phyloP scores from a whole-genome alignment of 129 eudicot species.

The Logfia minima region DNA sequence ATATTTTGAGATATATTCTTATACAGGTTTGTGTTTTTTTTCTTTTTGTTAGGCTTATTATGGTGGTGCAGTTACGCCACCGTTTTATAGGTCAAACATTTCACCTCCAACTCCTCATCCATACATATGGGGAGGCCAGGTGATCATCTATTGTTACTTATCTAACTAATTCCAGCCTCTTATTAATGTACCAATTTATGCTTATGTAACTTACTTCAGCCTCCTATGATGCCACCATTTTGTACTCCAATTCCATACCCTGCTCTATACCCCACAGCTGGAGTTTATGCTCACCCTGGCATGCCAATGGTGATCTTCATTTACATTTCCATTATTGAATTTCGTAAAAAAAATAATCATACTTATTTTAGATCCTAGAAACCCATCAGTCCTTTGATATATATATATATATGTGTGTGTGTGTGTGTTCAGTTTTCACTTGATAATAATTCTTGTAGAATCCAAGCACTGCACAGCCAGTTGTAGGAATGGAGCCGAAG shows the following conservation, averaged over 20 bases:
- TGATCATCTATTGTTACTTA: neutral
- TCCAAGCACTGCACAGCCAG: constrained; percentile 3
- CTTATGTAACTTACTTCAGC: constrained; percentile 45
- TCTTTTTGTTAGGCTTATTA: constrained; percentile 71
- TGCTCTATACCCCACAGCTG: constrained; percentile 78
- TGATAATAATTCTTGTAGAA: neutral
- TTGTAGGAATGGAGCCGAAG: constrained; percentile 3
- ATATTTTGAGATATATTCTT: constrained; percentile 14
- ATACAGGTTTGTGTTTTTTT: constrained; percentile 2
- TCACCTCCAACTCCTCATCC: constrained; percentile 92
- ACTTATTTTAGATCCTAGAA: neutral
- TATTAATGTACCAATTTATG: neutral
- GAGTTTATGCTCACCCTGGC: constrained; percentile 83
- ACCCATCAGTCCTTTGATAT: neutral
- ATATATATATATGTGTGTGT: no score
- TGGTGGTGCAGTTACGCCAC: constrained; percentile 78
- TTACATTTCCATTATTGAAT: neutral
- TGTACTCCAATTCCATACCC: constrained; percentile 94
- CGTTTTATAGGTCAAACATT: constrained; percentile 77
- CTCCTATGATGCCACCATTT: constrained; percentile 83
- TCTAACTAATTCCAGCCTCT: neutral
- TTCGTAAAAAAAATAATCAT: neutral
- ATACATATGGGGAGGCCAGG: constrained; percentile 92
- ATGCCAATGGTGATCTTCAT: constrained; percentile 53
- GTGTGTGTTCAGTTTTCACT: neutral